Percentiles rank a stretch among this genome's conserved stretches.
Conservation (phyloP, 495 filamentous ascomycete genomes). For the Aspergillus conjunctus region DNA sequence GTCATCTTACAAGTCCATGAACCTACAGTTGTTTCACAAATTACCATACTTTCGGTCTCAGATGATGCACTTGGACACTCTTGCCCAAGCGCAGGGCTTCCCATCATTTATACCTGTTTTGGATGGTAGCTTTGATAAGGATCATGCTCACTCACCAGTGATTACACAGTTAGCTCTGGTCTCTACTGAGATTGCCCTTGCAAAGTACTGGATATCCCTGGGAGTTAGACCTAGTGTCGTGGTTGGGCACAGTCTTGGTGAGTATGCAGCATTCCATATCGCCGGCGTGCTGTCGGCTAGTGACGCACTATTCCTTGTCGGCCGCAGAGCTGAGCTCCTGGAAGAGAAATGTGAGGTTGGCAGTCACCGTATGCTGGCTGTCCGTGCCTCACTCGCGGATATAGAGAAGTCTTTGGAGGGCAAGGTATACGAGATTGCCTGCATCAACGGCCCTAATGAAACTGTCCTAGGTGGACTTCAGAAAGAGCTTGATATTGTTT, state of each 20-base stretch:
- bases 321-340: constrained; percentile 27
- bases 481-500: constrained; percentile 34
- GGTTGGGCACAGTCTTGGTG: constrained; percentile 80
- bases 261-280: constrained; percentile 81
- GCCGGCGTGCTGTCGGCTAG: constrained; percentile 74
- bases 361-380: constrained; percentile 57
- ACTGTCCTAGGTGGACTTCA: constrained; percentile 62
- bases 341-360: constrained; percentile 20
- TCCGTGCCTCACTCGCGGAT: constrained; percentile 36
- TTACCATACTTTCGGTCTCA: too few relatives aligned
- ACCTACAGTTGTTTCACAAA: too few relatives aligned
- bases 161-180: constrained; percentile 70
- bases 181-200: constrained; percentile 76
- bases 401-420: constrained; percentile 26
- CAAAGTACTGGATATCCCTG: constrained; percentile 70
- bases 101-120: too few relatives aligned
- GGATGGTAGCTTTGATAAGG: constrained; percentile 11
- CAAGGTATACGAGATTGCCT: constrained; percentile 49
- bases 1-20: too few relatives aligned
- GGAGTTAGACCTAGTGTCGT: constrained; percentile 72
- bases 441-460: constrained; percentile 62
- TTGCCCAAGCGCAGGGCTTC: too few relatives aligned
- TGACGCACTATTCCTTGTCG: constrained; percentile 66
- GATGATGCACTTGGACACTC: too few relatives aligned
- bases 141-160: constrained; percentile 55